These are phyloP conservation scores for Solanum neorickii DNA, from an alignment of 257 asterid genomes.

Conservation along the genomic window DNA sequence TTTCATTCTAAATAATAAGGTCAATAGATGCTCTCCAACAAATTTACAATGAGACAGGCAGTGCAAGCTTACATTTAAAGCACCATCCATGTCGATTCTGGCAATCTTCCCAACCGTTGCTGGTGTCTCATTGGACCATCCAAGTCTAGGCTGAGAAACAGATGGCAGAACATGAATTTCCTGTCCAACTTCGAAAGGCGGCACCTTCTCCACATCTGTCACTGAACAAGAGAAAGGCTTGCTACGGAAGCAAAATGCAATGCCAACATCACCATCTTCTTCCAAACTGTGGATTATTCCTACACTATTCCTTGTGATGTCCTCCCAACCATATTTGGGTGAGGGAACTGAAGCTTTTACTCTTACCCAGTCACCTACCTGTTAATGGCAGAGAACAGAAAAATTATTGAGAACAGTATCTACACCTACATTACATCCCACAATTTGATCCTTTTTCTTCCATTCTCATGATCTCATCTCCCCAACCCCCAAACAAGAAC, in stretches of 20 bases:
- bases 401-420: neutral
- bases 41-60: neutral
- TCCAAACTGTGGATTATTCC: slow-evolving; percentile 95
- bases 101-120: slow-evolving; percentile 82
- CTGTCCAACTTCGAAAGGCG: slow-evolving; percentile 84
- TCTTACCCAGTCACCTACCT: slow-evolving; percentile 97
- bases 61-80: slow-evolving; percentile 68
- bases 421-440: neutral
- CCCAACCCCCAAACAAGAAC: neutral
- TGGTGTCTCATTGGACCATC: slow-evolving; percentile 92
- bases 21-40: neutral
- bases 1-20: neutral
- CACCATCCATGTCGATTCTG: slow-evolving; percentile 92
- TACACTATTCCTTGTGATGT: slow-evolving; percentile 65
- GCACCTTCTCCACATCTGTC: slow-evolving; percentile 86
- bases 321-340: slow-evolving; percentile 99
- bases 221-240: slow-evolving; percentile 85
- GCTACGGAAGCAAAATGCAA: slow-evolving; percentile 93
- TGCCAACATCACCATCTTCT: slow-evolving; percentile 95
- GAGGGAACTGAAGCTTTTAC: slow-evolving; percentile 88
- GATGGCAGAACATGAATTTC: slow-evolving; percentile 71
- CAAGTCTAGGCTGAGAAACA: slow-evolving; percentile 86
- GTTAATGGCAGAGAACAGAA: slow-evolving; percentile 3
- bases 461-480: neutral
- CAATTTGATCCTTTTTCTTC: neutral